Percentiles rank a stretch among this genome's conserved stretches.
Conservation (phyloP, 2,329 filamentous ascomycete genomes). For the Didymella glomerata region DNA sequence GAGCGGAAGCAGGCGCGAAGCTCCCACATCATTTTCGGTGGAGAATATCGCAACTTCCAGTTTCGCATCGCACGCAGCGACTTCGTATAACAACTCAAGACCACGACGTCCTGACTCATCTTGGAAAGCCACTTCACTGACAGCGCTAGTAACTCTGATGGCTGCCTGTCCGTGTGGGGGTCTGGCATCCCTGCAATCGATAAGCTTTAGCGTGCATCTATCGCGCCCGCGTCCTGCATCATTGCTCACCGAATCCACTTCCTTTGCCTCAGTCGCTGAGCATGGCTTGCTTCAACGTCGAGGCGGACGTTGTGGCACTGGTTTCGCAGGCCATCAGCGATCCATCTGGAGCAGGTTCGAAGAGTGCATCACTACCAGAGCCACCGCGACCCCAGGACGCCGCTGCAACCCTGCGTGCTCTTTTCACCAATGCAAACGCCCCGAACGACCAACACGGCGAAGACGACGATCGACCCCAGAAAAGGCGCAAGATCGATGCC, state of each 20-base stretch:
- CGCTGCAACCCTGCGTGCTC: slow-evolving; percentile 23
- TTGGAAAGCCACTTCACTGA: not conserved
- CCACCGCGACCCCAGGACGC: slow-evolving; percentile 18
- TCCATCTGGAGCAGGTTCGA: not conserved
- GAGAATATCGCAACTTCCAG: not conserved
- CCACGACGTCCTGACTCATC: not conserved
- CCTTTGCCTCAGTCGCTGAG: slow-evolving; percentile 1
- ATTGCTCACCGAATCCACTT: not conserved
- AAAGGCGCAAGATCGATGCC: slow-evolving; percentile 40
- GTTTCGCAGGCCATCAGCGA: not conserved
- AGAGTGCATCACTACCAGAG: not conserved
- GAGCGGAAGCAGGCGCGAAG: not conserved
- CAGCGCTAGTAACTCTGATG: not conserved
- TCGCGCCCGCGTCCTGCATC: slow-evolving; percentile 3
- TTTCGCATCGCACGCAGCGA: not conserved
- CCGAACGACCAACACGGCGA: slow-evolving; percentile 1
- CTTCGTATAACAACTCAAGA: not conserved
- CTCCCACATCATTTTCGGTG: not conserved
- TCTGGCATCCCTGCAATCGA: slow-evolving; percentile 17
- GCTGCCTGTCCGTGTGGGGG: slow-evolving; percentile 6
- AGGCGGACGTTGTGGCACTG: slow-evolving; percentile 26
- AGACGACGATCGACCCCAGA: slow-evolving; percentile 32
- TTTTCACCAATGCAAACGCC: slow-evolving; percentile 28
- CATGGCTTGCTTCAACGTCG: slow-evolving; percentile 29
- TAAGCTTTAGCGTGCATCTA: slow-evolving; percentile 8